Conservation (phyloP, 805 yeast species). For the Candida maesae region DNA sequence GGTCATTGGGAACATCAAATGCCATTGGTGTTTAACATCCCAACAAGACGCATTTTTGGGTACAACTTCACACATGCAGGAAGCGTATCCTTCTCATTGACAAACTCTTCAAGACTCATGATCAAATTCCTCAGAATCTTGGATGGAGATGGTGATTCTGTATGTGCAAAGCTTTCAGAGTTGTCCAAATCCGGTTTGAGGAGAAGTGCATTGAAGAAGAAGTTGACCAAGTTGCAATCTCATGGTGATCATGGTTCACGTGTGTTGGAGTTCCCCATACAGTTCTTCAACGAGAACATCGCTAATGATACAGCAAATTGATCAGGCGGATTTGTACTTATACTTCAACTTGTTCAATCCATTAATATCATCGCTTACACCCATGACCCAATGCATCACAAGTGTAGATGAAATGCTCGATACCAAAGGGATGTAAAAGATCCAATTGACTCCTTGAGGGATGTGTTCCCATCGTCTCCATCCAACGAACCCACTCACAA, state of each 20-base stretch:
- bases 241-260: no score
- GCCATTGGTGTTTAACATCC: slow-evolving; percentile 31
- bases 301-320: not conserved
- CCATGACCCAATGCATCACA: slow-evolving; percentile 10
- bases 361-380: slow-evolving; percentile 7
- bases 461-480: slow-evolving; percentile 1
- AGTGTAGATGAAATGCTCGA: slow-evolving; percentile 11
- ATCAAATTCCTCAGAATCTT: slow-evolving; percentile 17
- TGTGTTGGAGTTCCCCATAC: slow-evolving; percentile 1
- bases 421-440: slow-evolving; percentile 10
- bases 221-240: no score
- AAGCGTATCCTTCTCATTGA: slow-evolving; percentile 27
- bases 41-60: slow-evolving; percentile 21
- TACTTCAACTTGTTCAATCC: slow-evolving; percentile 11
- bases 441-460: slow-evolving; percentile 3
- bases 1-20: slow-evolving; percentile 30
- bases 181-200: no score
- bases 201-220: not conserved
- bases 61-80: slow-evolving; percentile 24
- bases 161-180: not conserved
- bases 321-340: slow-evolving; percentile 17
- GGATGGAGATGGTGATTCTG: slow-evolving; percentile 3
- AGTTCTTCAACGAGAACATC: not conserved
- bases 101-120: slow-evolving; percentile 22
- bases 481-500: slow-evolving; percentile 4